Base-by-base conservation (phyloP, 208 protist species). In the Wallacemonas rigidus region DNA sequence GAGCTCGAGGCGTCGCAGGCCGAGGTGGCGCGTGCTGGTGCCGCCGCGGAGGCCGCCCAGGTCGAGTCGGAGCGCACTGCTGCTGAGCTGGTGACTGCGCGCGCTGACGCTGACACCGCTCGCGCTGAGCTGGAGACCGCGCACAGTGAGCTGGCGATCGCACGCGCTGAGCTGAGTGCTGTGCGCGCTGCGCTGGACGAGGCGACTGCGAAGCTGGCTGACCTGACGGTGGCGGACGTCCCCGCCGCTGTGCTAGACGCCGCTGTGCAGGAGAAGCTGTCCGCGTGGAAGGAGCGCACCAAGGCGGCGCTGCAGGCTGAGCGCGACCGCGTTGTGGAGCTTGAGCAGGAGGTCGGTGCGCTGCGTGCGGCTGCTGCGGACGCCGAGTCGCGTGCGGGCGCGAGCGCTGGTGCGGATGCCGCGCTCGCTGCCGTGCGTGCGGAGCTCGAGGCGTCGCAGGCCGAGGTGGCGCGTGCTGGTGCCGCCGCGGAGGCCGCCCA, bases 211-310 rank as follows among this genome's bases (percentile, higher is more conserved):
- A 58, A 58, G 53, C 53, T 58, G 53, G 26, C n/a, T 36, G 26
- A 6, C 53, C 56, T 48, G 40, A 65, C 40, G 3, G 60, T 45
- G 3, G 60, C 5, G 1, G 60, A 65, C 43, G 50, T 65, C 60
- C 60, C 60, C 43, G 43, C 60, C 15, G 60, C 8, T 65, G 60
- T 65, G 60, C 36, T 65, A 39, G 64, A 69, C 48, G 51, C 15
- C 36, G 81, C 81, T 17, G 74, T 90, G 12, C 79, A 76, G 48
- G 61, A 41, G 1, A 80, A 83, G 55, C 57, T 83, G 1, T 56
- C 62, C 1, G 55, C 58, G 38, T 90, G 84, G 81, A 79, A 82
- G 64, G 81, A 82, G 39, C 77, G 74, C 2, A 72, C 77, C 2
- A 79, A 75, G 38, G 47, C 55, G 0, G 69, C 75, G n/a, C 72